Evolutionary conservation across 805 yeast species (phyloP).

Genomic region (Naumovozyma castellii): DNA sequence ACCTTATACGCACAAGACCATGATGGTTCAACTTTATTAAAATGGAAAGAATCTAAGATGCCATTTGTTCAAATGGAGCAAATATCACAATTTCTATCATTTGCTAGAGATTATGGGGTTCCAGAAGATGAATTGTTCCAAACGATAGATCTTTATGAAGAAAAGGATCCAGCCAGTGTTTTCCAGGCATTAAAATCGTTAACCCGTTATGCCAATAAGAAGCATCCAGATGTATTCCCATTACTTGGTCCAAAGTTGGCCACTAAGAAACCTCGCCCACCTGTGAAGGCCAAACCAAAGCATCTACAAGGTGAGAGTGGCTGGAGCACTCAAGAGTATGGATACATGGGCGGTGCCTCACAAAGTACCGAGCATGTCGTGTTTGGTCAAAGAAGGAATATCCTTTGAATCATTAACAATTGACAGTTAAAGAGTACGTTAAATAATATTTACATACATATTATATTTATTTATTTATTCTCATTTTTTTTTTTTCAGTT

Average conservation of each 20-base stretch:
- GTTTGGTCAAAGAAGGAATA: conserved; percentile 43
- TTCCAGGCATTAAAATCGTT: conserved; percentile 64
- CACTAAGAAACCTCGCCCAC: conserved; percentile 39
- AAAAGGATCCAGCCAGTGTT: conserved; percentile 68
- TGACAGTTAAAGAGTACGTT: too few species aligned
- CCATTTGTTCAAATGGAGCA: conserved; percentile 81
- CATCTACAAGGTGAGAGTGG: conserved; percentile 32
- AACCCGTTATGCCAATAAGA: conserved; percentile 55
- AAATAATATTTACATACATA: too few species aligned
- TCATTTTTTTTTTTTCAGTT: background rate
- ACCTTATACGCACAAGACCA: conserved; percentile 29
- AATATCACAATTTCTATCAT: conserved; percentile 57
- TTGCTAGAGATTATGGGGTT: conserved; percentile 55
- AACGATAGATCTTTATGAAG: conserved; percentile 65
- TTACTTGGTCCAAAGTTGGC: conserved; percentile 52
- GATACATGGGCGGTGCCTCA: conserved; percentile 49
- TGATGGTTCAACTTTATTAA: conserved; percentile 22
- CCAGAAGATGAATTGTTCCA: conserved; percentile 77
- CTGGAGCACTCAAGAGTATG: conserved; percentile 55
- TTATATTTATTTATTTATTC: too few species aligned
- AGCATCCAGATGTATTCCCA: conserved; percentile 39
- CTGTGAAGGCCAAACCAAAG: conserved; percentile 46
- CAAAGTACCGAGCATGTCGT: conserved; percentile 46
- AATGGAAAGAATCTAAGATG: conserved; percentile 54
- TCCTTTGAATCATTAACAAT: conserved; percentile 16